Evolutionary conservation across 352 stramenopile genomes (phyloP), one percentile per base, ranked within the genome.

Genomic region (Phytophthora kernoviae): DNA sequence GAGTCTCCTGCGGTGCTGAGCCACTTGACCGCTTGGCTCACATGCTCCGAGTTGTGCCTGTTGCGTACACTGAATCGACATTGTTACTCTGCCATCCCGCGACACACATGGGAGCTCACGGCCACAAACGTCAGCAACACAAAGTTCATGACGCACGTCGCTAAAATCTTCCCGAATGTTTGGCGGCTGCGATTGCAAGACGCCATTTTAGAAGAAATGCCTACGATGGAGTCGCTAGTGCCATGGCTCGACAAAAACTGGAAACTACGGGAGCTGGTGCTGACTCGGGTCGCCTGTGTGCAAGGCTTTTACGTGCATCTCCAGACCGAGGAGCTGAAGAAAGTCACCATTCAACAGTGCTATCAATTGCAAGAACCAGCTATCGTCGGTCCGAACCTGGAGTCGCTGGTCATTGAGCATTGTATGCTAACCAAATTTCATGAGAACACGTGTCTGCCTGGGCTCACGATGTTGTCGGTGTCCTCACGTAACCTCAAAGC

Each of bases 301-400:
- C 73, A 59, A 18, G 81, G 85, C 45, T 77, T 65, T 14, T 69
- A 78, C 33, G 22, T 91, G 36, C 58, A 68, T 18, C 56, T 85
- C 0, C 44, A 71, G 33, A 68, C 74, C 14, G 48, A 81, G 42
- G 51, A 79, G 27, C 79, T 93, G 27, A 73, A 79, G 49, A 68
- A 56, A 37, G 52, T 93, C 32, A 56, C 52, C 10, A 65, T 91
- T 57, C 44, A 58, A 1, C 65, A 90, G 50, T 93, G 83, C 54
- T 84, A 80, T 54, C 69, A 88, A 40, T 54, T 93, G 53, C 74
- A 79, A 51, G 62, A 74, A 11, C 83, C 75, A 1, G 54, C 69
- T 14, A 72, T 91, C 22, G 12, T 61, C 7, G 67, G 65, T 3
- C 54, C 68, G 4, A 65, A 62, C 2, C 49, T 84, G 49, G 68